Evolutionary conservation across 352 stramenopile species (phyloP).

Genomic region (Phytophthora aleatoria): DNA sequence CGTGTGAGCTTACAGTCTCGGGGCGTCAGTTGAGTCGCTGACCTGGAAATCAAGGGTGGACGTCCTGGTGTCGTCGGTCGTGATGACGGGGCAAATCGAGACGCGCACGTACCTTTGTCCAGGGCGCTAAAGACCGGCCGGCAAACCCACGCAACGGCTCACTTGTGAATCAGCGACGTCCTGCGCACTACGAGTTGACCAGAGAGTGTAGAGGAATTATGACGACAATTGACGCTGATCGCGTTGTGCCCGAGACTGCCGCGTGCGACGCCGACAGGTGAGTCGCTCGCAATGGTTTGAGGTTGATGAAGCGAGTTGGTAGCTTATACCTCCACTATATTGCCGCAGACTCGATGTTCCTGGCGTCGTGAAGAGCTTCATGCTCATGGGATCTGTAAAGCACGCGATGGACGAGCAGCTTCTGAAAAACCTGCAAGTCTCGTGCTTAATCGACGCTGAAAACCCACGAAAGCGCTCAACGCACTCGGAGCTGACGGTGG

Average conservation of each 20-base stretch:
- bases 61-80: slow-evolving; percentile 18
- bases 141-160: slow-evolving; percentile 2
- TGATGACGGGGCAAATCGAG: slow-evolving; percentile 27
- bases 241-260: slow-evolving; percentile 4
- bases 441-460: slow-evolving; percentile 60
- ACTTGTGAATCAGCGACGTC: slow-evolving; percentile 26
- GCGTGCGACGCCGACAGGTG: slow-evolving; percentile 29
- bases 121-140: slow-evolving; percentile 25
- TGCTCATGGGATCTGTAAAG: slow-evolving; percentile 66
- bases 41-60: slow-evolving; percentile 23
- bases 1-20: slow-evolving; percentile 12
- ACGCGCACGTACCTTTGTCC: slow-evolving; percentile 25
- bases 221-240: slow-evolving; percentile 28
- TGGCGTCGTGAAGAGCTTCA: slow-evolving; percentile 53
- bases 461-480: slow-evolving; percentile 60
- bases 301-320: neutral
- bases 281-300: neutral
- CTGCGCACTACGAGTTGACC: slow-evolving; percentile 14
- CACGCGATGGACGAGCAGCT: slow-evolving; percentile 60
- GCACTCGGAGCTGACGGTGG: slow-evolving; percentile 19
- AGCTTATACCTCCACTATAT: slow-evolving; percentile 7
- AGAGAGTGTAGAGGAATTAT: slow-evolving; percentile 25
- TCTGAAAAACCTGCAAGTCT: slow-evolving; percentile 59
- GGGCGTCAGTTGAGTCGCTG: slow-evolving; percentile 10
- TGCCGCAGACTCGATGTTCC: slow-evolving; percentile 60